These are phyloP conservation scores for Priceomyces carsonii DNA, from an alignment of 805 yeast species.

Conservation along the genomic window DNA sequence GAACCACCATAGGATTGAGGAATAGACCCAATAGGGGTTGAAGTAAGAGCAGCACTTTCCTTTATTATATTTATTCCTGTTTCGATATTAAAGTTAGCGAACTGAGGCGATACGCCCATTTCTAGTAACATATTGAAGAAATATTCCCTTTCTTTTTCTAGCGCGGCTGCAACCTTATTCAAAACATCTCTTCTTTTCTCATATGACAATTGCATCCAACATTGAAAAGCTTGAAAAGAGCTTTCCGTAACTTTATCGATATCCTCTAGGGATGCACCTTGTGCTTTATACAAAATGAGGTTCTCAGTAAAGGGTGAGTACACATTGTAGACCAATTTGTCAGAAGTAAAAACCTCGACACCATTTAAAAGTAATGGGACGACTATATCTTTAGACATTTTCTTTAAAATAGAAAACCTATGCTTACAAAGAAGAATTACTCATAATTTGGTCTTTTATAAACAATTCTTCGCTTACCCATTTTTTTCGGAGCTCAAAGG, in stretches of 20 bases:
- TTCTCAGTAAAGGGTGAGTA: not conserved
- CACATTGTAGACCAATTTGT: conserved; percentile 1
- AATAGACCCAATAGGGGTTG: conserved; percentile 17
- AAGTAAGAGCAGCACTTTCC: conserved; percentile 24
- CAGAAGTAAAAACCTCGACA: not conserved
- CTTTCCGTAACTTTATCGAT: not conserved
- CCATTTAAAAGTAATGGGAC: conserved; percentile 4
- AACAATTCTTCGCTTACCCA: not conserved
- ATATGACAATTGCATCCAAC: conserved; percentile 21
- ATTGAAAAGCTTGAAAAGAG: conserved; percentile 10
- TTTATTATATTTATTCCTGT: conserved; percentile 27
- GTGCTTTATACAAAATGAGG: not conserved
- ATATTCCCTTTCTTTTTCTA: conserved; percentile 11
- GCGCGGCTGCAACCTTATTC: conserved; percentile 13
- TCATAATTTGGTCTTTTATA: not conserved
- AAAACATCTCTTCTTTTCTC: conserved; percentile 20
- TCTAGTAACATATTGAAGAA: conserved; percentile 20
- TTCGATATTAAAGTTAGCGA: conserved; percentile 33
- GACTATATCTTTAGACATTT: not conserved
- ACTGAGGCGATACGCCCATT: conserved; percentile 37
- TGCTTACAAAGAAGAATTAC: not conserved
- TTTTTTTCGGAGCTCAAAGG: not conserved
- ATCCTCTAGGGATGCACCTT: conserved; percentile 2
- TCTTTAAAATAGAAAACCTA: not conserved
- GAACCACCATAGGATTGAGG: conserved; percentile 13